phyloP scores from a whole-genome alignment of 2,329 filamentous ascomycete species.

The Aspergillus felis region DNA sequence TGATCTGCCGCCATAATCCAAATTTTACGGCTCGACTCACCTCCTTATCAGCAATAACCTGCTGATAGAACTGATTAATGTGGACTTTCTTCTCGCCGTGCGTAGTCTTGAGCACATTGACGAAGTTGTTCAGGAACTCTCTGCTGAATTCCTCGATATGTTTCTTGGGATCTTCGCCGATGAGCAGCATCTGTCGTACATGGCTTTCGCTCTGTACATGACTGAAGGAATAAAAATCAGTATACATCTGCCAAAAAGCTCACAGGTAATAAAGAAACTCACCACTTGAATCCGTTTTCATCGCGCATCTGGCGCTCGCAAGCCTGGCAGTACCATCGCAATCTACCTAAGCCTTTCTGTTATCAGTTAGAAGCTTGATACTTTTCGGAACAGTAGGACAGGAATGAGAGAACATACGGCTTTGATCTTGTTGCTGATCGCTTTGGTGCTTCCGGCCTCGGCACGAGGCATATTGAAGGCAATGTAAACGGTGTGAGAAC shows the following conservation, averaged over 20 bases:
- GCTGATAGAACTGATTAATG: slow-evolving; percentile 91
- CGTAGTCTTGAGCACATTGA: slow-evolving; percentile 70
- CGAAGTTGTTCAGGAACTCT: slow-evolving; percentile 77
- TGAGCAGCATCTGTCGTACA: slow-evolving; percentile 80
- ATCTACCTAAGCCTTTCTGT: slow-evolving; percentile 58
- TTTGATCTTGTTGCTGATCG: slow-evolving; percentile 87
- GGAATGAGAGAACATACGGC: slow-evolving; percentile 55
- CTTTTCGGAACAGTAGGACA: neutral
- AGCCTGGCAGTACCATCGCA: slow-evolving; percentile 88
- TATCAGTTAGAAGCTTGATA: slow-evolving; percentile 6
- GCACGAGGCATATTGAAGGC: slow-evolving; percentile 74
- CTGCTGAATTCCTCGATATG: slow-evolving; percentile 77
- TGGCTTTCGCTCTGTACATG: slow-evolving; percentile 82
- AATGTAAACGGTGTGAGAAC: neutral
- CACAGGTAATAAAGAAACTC: neutral
- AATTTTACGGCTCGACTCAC: slow-evolving; percentile 7
- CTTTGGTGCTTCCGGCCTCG: slow-evolving; percentile 87
- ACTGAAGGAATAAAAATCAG: slow-evolving; percentile 32
- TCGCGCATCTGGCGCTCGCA: slow-evolving; percentile 76
- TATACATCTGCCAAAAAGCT: neutral
- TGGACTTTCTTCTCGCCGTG: slow-evolving; percentile 89
- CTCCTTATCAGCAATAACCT: slow-evolving; percentile 81
- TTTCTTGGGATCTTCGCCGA: slow-evolving; percentile 83
- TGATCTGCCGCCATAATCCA: neutral
- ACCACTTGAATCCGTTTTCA: slow-evolving; percentile 81